A percentile compares a stretch with the other conserved stretches of the same genome.
These are phyloP conservation scores for Bombardia bombarda DNA, from an alignment of 495 filamentous ascomycete species.

Conservation along the genomic window DNA sequence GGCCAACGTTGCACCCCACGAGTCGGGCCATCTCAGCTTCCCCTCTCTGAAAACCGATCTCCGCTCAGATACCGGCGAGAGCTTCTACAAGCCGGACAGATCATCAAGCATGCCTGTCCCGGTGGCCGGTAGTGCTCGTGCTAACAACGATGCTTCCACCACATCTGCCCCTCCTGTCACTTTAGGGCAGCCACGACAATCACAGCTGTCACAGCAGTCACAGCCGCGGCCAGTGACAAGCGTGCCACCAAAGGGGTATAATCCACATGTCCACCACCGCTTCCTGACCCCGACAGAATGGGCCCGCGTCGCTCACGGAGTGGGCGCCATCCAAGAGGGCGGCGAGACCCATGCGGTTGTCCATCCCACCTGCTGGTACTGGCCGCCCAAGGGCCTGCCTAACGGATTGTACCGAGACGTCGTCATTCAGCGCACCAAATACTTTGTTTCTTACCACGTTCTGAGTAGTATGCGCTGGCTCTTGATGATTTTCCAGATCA, in stretches of 20 bases:
- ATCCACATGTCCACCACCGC: slow-evolving; percentile 16
- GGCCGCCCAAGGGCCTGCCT: slow-evolving; percentile 36
- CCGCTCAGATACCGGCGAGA: slow-evolving; percentile 11
- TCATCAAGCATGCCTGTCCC: slow-evolving; percentile 18
- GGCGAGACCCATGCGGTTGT: slow-evolving; percentile 33
- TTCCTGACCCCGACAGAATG: slow-evolving; percentile 34
- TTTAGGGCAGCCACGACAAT: too few species aligned
- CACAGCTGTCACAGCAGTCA: too few species aligned
- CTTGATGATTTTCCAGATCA: slow-evolving; percentile 36
- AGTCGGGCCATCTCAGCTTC: slow-evolving; percentile 7
- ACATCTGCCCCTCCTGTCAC: too few species aligned
- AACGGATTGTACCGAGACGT: slow-evolving; percentile 38
- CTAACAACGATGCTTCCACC: too few species aligned
- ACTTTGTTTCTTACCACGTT: slow-evolving; percentile 24
- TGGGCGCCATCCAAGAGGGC: slow-evolving; percentile 36
- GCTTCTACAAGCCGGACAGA: slow-evolving; percentile 18
- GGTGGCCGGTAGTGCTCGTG: not conserved
- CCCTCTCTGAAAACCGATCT: slow-evolving; percentile 5
- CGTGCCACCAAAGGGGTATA: not conserved
- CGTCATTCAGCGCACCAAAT: slow-evolving; percentile 31
- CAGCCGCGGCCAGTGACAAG: not conserved
- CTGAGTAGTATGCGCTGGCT: slow-evolving; percentile 29
- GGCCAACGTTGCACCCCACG: slow-evolving; percentile 8
- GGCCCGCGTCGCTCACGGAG: slow-evolving; percentile 35
- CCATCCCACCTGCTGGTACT: slow-evolving; percentile 33